phyloP scores from a whole-genome alignment of 2,329 filamentous ascomycete genomes.

The Fusarium sp. region DNA sequence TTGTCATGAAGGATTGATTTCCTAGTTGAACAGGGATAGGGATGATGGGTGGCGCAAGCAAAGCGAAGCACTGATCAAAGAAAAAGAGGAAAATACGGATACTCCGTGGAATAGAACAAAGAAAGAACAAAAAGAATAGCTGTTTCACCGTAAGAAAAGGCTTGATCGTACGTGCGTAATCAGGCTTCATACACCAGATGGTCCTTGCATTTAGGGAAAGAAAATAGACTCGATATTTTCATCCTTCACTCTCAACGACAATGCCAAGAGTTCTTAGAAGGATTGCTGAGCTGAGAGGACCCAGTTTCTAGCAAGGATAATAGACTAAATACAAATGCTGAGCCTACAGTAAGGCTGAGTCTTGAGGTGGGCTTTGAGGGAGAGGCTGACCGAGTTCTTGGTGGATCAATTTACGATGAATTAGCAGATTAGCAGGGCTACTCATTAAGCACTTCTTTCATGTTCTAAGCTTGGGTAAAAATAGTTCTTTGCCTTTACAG shows the following conservation, averaged over 20 bases:
- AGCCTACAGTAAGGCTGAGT: slow-evolving; percentile 39
- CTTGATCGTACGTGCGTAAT: background rate
- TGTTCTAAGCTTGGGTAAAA: background rate
- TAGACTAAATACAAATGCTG: background rate
- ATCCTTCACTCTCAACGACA: background rate
- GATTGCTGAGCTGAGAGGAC: slow-evolving; percentile 29
- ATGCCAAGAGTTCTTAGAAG: background rate
- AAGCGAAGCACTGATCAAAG: background rate
- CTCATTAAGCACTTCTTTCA: background rate
- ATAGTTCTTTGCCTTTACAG: background rate
- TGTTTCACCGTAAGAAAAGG: background rate
- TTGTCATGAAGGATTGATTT: background rate
- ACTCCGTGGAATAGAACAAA: background rate
- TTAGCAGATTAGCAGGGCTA: too few species aligned
- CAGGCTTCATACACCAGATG: background rate
- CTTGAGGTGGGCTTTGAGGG: background rate
- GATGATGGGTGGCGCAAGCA: background rate
- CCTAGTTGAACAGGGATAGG: background rate
- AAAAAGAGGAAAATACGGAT: background rate
- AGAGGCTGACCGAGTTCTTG: too few species aligned
- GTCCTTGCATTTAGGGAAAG: background rate
- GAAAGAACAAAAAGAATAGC: background rate
- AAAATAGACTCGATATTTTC: too few species aligned
- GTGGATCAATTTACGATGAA: too few species aligned
- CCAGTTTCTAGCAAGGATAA: slow-evolving; percentile 15